Conservation (phyloP, 2,329 filamentous ascomycete species). For the Myrmaecium sp. region DNA sequence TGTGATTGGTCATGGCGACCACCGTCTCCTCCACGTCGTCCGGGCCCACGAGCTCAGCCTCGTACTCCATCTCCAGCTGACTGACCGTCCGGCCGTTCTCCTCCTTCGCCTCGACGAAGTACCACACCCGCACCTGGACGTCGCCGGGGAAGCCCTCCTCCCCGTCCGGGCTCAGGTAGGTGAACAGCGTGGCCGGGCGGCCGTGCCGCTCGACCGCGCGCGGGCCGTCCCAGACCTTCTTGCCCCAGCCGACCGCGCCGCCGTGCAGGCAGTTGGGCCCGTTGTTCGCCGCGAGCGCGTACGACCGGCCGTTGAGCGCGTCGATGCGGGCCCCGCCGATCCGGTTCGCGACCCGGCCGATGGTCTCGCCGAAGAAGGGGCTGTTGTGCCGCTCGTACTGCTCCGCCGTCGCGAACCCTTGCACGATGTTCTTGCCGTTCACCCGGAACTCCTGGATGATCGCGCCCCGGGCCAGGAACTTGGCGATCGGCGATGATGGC, state of each 20-base stretch:
- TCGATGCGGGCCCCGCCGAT: conserved; percentile 55
- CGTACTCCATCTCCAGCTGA: conserved; percentile 74
- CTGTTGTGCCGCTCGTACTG: conserved; percentile 60
- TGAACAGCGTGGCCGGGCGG: conserved; percentile 24
- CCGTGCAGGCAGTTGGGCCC: conserved; percentile 48
- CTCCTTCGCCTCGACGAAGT: conserved; percentile 55
- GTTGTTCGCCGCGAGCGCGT: conserved; percentile 59
- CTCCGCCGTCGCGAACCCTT: conserved; percentile 60
- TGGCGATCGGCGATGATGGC: too few species aligned
- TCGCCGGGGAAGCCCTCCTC: conserved; percentile 86
- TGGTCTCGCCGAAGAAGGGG: conserved; percentile 82
- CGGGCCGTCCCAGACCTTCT: conserved; percentile 60
- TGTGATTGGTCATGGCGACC: conserved; percentile 92
- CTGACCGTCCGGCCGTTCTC: conserved; percentile 45
- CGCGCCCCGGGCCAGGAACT: conserved; percentile 62
- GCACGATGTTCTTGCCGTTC: conserved; percentile 69
- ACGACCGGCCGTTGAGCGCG: conserved; percentile 53
- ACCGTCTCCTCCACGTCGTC: conserved; percentile 72
- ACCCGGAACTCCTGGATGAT: conserved; percentile 70
- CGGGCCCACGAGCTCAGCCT: conserved; percentile 57
- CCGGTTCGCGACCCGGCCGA: conserved; percentile 71
- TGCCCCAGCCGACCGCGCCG: conserved; percentile 57
- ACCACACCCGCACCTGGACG: conserved; percentile 60
- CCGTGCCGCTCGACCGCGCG: conserved; percentile 35
- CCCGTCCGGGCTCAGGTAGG: conserved; percentile 52